These are phyloP conservation scores for Massarina eburnea DNA, from an alignment of 2,329 filamentous ascomycete species.

Conservation along the genomic window DNA sequence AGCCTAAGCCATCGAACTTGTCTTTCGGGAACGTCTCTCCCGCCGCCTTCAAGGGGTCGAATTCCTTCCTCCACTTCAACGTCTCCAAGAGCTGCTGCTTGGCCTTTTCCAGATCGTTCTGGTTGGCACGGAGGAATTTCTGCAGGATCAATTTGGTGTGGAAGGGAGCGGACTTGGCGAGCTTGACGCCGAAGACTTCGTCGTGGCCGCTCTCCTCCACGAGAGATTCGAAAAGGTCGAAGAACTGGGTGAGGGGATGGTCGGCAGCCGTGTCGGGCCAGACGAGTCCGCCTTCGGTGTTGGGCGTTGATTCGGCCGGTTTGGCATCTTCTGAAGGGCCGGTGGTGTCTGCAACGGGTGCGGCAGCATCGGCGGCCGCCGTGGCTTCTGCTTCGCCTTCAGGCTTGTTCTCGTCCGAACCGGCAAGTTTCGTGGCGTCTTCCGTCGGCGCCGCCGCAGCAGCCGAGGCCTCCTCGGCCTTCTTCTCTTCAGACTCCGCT, in stretches of 20 bases:
- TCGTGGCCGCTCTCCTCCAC: slow-evolving; percentile 60
- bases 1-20: slow-evolving; percentile 80
- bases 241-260: slow-evolving; percentile 57
- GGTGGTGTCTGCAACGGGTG: slow-evolving; percentile 2
- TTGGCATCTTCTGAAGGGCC: slow-evolving; percentile 3
- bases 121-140: slow-evolving; percentile 92
- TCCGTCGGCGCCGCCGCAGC: slow-evolving; percentile 20
- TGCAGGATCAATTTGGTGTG: slow-evolving; percentile 83
- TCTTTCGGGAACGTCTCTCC: slow-evolving; percentile 62
- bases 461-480: slow-evolving; percentile 17
- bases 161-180: slow-evolving; percentile 58
- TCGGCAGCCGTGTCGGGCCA: slow-evolving; percentile 43
- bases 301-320: slow-evolving; percentile 8
- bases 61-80: slow-evolving; percentile 78
- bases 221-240: slow-evolving; percentile 60
- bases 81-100: slow-evolving; percentile 77
- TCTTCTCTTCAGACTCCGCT: background rate
- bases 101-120: slow-evolving; percentile 71
- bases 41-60: slow-evolving; percentile 68
- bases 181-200: slow-evolving; percentile 85
- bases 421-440: slow-evolving; percentile 14
- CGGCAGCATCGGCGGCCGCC: slow-evolving; percentile 10
- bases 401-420: slow-evolving; percentile 10
- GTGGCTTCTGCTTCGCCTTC: slow-evolving; percentile 7
- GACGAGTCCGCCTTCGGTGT: slow-evolving; percentile 12